Evolutionary conservation across 805 yeast species (phyloP).

Genomic region (Hanseniaspora hatyaiensis): DNA sequence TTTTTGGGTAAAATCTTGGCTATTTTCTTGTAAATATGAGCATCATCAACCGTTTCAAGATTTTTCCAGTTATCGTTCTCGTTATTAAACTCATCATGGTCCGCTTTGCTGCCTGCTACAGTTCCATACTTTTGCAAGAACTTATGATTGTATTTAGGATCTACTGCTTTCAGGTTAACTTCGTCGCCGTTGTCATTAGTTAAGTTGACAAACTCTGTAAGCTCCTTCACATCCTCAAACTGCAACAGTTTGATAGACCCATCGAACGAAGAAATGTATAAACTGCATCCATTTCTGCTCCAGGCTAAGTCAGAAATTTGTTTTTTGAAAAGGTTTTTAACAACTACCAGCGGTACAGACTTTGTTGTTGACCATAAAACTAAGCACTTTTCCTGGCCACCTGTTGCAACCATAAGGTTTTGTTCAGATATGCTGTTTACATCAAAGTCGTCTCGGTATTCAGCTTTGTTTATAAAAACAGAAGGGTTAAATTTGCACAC

Average conservation of each 20-base stretch:
- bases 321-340: conserved; percentile 42
- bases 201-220: conserved; percentile 2
- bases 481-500: conserved; percentile 67
- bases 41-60: conserved; percentile 24
- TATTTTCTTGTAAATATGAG: neutral
- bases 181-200: conserved; percentile 4
- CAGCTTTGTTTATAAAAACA: conserved; percentile 35
- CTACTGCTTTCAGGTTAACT: conserved; percentile 1
- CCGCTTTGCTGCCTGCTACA: neutral
- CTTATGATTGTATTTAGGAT: conserved; percentile 1
- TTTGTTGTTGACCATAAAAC: conserved; percentile 33
- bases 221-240: conserved; percentile 1
- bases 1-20: neutral
- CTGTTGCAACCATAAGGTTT: conserved; percentile 8
- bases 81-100: neutral
- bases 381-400: conserved; percentile 28
- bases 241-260: conserved; percentile 7
- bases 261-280: conserved; percentile 12
- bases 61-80: conserved; percentile 20
- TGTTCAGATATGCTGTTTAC: conserved; percentile 6
- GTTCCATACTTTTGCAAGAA: conserved; percentile 9
- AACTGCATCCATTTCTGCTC: neutral
- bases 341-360: conserved; percentile 65
- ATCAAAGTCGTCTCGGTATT: conserved; percentile 11
- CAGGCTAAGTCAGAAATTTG: conserved; percentile 13